These are phyloP conservation scores for Colletotrichum higginsianum DNA, from an alignment of 2,329 filamentous ascomycete genomes.

Conservation along the genomic window DNA sequence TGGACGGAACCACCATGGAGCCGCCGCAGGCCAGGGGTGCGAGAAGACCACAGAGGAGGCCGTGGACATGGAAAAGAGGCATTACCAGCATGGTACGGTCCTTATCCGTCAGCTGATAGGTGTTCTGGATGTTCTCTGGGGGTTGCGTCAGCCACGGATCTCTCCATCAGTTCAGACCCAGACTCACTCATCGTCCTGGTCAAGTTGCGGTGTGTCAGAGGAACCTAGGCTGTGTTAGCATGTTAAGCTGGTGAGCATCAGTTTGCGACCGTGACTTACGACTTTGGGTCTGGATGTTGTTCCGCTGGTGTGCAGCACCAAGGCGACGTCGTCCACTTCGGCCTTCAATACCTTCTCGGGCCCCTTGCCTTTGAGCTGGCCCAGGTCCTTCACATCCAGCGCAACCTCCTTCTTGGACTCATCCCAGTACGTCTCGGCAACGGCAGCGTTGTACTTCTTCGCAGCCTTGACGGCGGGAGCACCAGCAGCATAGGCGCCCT, in stretches of 20 bases:
- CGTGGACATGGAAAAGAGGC: conserved; percentile 93
- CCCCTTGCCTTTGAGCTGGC: conserved; percentile 69
- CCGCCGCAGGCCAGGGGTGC: conserved; percentile 83
- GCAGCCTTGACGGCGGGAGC: conserved; percentile 83
- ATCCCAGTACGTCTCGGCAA: conserved; percentile 90
- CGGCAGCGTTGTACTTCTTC: conserved; percentile 83
- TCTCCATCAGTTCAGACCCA: conserved; percentile 14
- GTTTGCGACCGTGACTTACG: conserved; percentile 59
- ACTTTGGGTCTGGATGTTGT: conserved; percentile 90
- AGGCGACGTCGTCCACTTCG: conserved; percentile 82
- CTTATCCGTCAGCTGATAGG: conserved; percentile 78
- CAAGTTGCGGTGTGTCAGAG: conserved; percentile 85
- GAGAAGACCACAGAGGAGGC: conserved; percentile 86
- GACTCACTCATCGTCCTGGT: conserved; percentile 81
- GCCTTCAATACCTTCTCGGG: conserved; percentile 61
- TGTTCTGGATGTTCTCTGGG: conserved; percentile 81
- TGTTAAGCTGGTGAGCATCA: not conserved
- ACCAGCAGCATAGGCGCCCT: conserved; percentile 76
- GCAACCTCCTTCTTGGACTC: conserved; percentile 74
- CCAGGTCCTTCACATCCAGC: conserved; percentile 83
- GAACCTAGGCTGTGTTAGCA: conserved; percentile 65
- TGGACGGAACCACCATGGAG: conserved; percentile 82
- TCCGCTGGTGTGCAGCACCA: conserved; percentile 86
- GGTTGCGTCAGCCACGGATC: not conserved
- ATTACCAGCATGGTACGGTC: conserved; percentile 91